phyloP scores from a whole-genome alignment of 352 stramenopile genomes.

The Globisporangium lucens region DNA sequence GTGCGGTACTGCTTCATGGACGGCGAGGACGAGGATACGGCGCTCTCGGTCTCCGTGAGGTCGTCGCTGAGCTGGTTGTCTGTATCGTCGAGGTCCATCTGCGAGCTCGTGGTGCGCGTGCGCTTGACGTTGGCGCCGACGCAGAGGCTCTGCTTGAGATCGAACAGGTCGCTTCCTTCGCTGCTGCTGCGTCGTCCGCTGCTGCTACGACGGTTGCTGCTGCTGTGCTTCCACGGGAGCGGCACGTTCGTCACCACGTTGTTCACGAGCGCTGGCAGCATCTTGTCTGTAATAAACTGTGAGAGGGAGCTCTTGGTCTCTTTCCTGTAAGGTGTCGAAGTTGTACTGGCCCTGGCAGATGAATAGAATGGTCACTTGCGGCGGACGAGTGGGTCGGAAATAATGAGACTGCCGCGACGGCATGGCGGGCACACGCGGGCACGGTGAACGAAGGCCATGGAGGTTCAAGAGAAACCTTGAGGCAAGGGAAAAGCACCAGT shows the following conservation, averaged over 20 bases:
- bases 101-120: slow-evolving; percentile 42
- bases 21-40: slow-evolving; percentile 33
- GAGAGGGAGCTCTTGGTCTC: not conserved
- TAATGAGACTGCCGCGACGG: not conserved
- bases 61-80: slow-evolving; percentile 41
- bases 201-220: not conserved
- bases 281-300: not conserved
- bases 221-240: slow-evolving; percentile 9
- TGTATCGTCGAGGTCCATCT: slow-evolving; percentile 32
- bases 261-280: slow-evolving; percentile 23
- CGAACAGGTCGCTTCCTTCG: slow-evolving; percentile 8
- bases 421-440: not conserved
- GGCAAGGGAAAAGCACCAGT: not conserved
- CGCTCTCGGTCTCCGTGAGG: slow-evolving; percentile 60
- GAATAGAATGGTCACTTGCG: not conserved
- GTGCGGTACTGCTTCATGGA: slow-evolving; percentile 22
- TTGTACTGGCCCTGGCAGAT: slow-evolving; percentile 6
- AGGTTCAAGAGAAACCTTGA: slow-evolving; percentile 1
- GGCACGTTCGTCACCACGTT: slow-evolving; percentile 17
- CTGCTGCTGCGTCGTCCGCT: slow-evolving; percentile 1
- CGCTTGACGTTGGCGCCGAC: slow-evolving; percentile 16
- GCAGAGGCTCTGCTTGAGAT: slow-evolving; percentile 15
- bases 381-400: slow-evolving; percentile 1
- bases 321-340: not conserved
- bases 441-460: not conserved